A percentile compares a stretch with the other conserved stretches of the same genome.
These are phyloP conservation scores for Aspergillus ochraceoroseus DNA, from an alignment of 2,329 filamentous ascomycete species.

Conservation along the genomic window DNA sequence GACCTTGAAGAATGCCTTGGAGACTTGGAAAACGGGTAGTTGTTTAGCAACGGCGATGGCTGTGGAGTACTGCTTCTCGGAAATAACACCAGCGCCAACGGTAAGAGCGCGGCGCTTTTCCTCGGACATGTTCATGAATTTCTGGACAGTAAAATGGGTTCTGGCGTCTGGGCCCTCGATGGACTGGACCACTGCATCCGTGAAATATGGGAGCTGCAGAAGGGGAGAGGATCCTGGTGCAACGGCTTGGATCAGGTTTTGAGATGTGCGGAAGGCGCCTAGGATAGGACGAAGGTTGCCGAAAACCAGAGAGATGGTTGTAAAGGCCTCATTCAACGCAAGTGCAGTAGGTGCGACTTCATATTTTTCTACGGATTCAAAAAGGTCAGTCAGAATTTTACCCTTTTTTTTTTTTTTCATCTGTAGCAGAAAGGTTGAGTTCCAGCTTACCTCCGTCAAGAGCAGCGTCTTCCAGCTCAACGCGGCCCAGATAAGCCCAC, in stretches of 20 bases:
- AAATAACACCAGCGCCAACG: constrained; percentile 65
- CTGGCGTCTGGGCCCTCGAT: constrained; percentile 59
- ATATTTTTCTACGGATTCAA: constrained; percentile 62
- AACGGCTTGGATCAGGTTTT: constrained; percentile 85
- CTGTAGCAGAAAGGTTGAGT: neutral
- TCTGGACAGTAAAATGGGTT: constrained; percentile 71
- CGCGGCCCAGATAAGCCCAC: constrained; percentile 89
- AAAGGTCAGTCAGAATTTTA: constrained; percentile 20
- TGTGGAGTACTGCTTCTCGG: constrained; percentile 68
- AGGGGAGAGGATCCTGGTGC: constrained; percentile 79
- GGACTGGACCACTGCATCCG: constrained; percentile 50
- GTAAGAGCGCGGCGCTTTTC: constrained; percentile 65
- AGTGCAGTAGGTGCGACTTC: constrained; percentile 83
- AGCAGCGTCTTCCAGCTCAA: constrained; percentile 72
- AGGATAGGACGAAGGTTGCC: constrained; percentile 77
- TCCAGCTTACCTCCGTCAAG: constrained; percentile 59
- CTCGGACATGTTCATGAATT: constrained; percentile 81
- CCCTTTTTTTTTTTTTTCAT: neutral
- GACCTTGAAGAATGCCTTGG: constrained; percentile 97
- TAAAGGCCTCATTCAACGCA: constrained; percentile 78
- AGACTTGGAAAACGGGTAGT: constrained; percentile 75
- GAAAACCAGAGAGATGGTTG: constrained; percentile 80
- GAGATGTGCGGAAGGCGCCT: constrained; percentile 72
- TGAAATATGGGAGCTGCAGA: constrained; percentile 86
- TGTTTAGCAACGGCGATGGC: constrained; percentile 74